Conservation (phyloP, 2,329 filamentous ascomycete species). For the Beauveria bassiana region DNA sequence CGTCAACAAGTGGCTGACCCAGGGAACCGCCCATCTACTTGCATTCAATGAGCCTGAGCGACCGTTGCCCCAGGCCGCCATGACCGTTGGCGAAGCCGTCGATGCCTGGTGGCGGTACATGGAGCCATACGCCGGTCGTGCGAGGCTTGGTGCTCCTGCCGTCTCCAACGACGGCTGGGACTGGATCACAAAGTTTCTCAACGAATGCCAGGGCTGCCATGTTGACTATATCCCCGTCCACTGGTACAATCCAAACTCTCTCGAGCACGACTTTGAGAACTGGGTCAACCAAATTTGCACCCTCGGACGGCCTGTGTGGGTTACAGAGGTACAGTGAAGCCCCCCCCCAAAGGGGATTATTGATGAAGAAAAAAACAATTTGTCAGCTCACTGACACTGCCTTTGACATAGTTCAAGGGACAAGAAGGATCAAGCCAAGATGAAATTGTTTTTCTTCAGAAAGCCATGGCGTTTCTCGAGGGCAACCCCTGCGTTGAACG, state of each 20-base stretch:
- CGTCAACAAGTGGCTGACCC: constrained; percentile 14
- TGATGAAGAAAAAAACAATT: background rate
- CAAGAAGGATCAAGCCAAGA: constrained; percentile 28
- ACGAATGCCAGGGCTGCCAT: constrained; percentile 31
- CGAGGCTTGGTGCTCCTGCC: constrained; percentile 36
- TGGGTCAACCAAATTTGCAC: constrained; percentile 32
- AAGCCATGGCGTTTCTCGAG: constrained; percentile 37
- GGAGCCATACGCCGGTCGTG: constrained; percentile 34
- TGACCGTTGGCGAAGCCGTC: constrained; percentile 28
- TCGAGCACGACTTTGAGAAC: constrained; percentile 33
- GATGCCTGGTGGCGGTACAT: constrained; percentile 33
- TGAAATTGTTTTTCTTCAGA: constrained; percentile 30
- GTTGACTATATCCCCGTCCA: constrained; percentile 39
- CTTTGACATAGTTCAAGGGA: constrained; percentile 12
- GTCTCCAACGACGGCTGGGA: constrained; percentile 38
- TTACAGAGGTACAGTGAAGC: constrained; percentile 29
- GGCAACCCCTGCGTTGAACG: constrained; percentile 28
- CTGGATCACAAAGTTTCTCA: constrained; percentile 36
- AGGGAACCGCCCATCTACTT: constrained; percentile 16
- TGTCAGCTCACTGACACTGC: background rate
- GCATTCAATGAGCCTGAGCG: constrained; percentile 20
- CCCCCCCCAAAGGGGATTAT: too few relatives aligned
- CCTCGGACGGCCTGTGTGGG: constrained; percentile 33
- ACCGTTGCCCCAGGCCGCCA: constrained; percentile 13
- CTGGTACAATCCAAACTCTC: constrained; percentile 35